Evolutionary conservation across 805 yeast genomes (phyloP).

Genomic region (Metschnikowia continentalis): DNA sequence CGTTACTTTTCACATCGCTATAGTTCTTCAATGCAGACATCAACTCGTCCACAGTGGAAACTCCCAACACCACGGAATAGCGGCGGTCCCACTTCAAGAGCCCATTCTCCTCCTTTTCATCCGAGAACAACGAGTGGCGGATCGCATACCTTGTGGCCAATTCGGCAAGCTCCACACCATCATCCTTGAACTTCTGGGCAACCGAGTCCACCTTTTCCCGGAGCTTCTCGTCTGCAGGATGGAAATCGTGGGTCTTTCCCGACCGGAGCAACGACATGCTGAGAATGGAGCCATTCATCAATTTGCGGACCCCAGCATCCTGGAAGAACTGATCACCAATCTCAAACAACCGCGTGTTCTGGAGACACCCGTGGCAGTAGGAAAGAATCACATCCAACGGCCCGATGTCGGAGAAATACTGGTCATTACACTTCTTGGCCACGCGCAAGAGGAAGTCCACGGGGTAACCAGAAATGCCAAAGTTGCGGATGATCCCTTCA

Average conservation of each 20-base stretch:
- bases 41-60: slow-evolving; percentile 61
- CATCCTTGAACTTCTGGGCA: slow-evolving; percentile 32
- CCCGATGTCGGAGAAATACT: slow-evolving; percentile 43
- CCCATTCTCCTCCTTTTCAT: slow-evolving; percentile 3
- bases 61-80: slow-evolving; percentile 72
- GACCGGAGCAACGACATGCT: slow-evolving; percentile 82
- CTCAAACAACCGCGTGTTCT: slow-evolving; percentile 54
- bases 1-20: slow-evolving; percentile 35
- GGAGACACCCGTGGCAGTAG: slow-evolving; percentile 79
- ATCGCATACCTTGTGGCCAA: slow-evolving; percentile 76
- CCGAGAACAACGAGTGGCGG: slow-evolving; percentile 29
- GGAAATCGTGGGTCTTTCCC: slow-evolving; percentile 65
- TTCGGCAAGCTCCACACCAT: slow-evolving; percentile 66
- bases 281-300: slow-evolving; percentile 82
- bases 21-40: slow-evolving; percentile 57
- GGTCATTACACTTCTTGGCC: slow-evolving; percentile 34
- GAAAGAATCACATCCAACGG: slow-evolving; percentile 72
- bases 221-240: slow-evolving; percentile 67
- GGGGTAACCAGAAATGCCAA: slow-evolving; percentile 89
- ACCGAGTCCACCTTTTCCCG: slow-evolving; percentile 48
- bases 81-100: slow-evolving; percentile 22
- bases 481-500: slow-evolving; percentile 56
- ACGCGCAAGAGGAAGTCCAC: slow-evolving; percentile 59
- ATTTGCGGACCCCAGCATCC: slow-evolving; percentile 51
- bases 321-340: slow-evolving; percentile 46